Base-by-base conservation (phyloP, 805 yeast species). In the Pichia rugopelliculosa region DNA sequence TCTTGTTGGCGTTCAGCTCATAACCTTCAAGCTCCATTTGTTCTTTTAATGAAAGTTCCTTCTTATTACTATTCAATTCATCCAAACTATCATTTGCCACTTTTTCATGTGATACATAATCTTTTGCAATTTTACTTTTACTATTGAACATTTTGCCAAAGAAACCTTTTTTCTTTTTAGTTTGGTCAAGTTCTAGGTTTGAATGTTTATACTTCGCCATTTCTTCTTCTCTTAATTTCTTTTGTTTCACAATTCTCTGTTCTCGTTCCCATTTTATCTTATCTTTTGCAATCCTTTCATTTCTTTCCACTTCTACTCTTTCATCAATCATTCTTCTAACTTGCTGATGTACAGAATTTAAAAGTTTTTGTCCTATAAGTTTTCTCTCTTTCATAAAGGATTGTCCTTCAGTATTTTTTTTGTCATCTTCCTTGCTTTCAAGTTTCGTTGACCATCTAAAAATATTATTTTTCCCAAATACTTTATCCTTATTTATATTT, bases 51-150 rank as follows among this genome's bases (percentile, higher is more conserved):
- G 51, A 48, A 8, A 46, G 30, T 3, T 44, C 42, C 9, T 13
- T 21, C 6, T 5, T n/a, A 7, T 9, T 12, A 8, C 13, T 13
- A 34, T 6, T 24, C 9, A 25, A 5, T 7, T 25, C 41, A 15
- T 20, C 18, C 21, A 5, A 37, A 23, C 12, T 30, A 5, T 25
- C 24, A 1, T 33, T 22, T 6, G 46, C 20, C 9, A 37, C 40
- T 15, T 54, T 27, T 27, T 43, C 49, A 46, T 61, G 62, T 1
- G 65, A 61, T 6, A 59, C 24, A 46, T 51, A 55, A 42, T 62
- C 66, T 4, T 58, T 52, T 0, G 67, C 57, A 27, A 62, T 62
- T 33, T 59, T 62, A 21, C 63, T 58, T 42, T 62, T 62, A 21
- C 53, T 47, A 2, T 62, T 59, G 44, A 62, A 62, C 11, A 62